phyloP scores from a whole-genome alignment of 2,329 filamentous ascomycete genomes.

The Diaporthe ilicicola region DNA sequence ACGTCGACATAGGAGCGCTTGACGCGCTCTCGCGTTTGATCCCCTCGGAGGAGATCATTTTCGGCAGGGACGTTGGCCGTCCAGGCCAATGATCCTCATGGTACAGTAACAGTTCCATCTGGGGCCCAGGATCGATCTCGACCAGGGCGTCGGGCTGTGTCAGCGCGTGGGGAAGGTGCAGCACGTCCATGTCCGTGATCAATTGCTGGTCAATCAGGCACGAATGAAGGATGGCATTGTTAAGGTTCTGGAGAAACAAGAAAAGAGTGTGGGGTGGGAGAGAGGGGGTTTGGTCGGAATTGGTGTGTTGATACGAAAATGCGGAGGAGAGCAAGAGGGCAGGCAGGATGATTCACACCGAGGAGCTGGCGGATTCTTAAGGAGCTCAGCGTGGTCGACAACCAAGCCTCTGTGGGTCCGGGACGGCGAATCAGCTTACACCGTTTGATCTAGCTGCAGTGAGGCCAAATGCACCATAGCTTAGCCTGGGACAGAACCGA shows the following conservation, averaged over 20 bases:
- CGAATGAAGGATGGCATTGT: background rate
- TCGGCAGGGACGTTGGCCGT: background rate
- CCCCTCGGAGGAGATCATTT: too few species aligned
- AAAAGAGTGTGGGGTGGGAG: background rate
- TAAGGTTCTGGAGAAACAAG: too few species aligned
- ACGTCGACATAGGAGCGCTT: too few species aligned
- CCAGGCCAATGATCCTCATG: too few species aligned
- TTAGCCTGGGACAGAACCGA: background rate
- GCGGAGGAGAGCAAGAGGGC: background rate
- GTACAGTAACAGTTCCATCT: too few species aligned
- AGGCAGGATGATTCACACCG: constrained; percentile 15
- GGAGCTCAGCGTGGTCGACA: background rate
- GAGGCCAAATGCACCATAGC: constrained; percentile 24
- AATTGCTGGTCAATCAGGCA: background rate
- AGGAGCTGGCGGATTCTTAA: constrained; percentile 16
- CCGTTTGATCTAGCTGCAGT: background rate
- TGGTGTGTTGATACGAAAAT: background rate
- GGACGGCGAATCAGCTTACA: background rate
- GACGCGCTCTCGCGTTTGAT: too few species aligned
- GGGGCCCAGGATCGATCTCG: background rate
- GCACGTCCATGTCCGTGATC: background rate
- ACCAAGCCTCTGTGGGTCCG: background rate
- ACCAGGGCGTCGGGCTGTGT: background rate
- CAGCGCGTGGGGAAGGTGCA: background rate
- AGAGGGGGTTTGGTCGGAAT: background rate